Base-by-base conservation (phyloP, 805 yeast genomes). In the Cyberlindnera veronae region DNA sequence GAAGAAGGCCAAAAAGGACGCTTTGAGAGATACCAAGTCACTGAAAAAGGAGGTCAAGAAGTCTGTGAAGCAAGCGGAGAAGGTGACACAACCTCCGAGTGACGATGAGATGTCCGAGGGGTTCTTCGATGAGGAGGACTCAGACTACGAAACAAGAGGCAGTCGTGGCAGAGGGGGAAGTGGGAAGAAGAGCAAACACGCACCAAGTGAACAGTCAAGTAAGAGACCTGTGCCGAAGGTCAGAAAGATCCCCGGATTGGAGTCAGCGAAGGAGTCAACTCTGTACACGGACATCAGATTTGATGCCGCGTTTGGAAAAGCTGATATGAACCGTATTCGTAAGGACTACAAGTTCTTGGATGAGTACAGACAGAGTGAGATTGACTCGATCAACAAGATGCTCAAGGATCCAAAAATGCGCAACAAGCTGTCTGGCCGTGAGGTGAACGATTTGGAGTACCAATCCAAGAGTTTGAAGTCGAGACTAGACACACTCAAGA, bases 241-340 rank as follows among this genome's bases (percentile, higher is more conserved):
- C 27, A 72, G 98, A 49, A 79, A 81, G 32, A 80, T 90, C 11
- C 91, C 85, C 2, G 93, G 91, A 0, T 57, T 84, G 33, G 69
- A 68, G 35, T 54, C 62, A 18, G 64, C 66, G 18, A 68, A 53
- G 61, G 13, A 68, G 67, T 13, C 42, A 5, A 36, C 54, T 3
- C 62, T 82, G 21, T 81, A 84, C 58, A 73, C 77, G 35, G 99
- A 93, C 65, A 82, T 95, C 24, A 72, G 99, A 51, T 93, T 93
- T 60, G 96, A 93, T 61, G 75, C 91, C 3, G 89, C 96, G 0
- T 78, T 79, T 48, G 98, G 98, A 42, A 83, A 79, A 52, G 86
- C 93, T 1, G 91, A 90, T 58, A 64, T 76, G 43, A 66, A 69
- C 23, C 69, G 72, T 43, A 75, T 85, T 14, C 71, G 97, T 45